These are phyloP conservation scores for Sphaerosporella brunnea DNA, from an alignment of 495 filamentous ascomycete genomes.

Conservation along the genomic window DNA sequence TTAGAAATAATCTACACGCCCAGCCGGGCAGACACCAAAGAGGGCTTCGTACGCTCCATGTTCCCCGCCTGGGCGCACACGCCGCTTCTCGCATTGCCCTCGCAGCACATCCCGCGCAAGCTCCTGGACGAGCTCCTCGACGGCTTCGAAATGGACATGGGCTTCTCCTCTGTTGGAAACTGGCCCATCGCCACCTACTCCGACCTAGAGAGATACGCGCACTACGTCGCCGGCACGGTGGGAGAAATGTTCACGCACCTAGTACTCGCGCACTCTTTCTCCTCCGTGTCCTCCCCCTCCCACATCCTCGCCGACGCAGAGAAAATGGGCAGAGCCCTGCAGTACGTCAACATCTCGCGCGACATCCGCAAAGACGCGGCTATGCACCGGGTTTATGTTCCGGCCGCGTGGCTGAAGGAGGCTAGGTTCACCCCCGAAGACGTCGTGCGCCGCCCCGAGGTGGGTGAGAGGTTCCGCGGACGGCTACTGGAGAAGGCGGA, in stretches of 20 bases:
- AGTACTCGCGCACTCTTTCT: constrained; percentile 38
- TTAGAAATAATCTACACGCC: constrained; percentile 31
- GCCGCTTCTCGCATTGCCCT: constrained; percentile 38
- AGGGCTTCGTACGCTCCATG: constrained; percentile 26
- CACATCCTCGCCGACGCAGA: constrained; percentile 32
- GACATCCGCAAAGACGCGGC: constrained; percentile 45
- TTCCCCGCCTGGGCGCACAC: constrained; percentile 35
- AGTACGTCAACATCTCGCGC: constrained; percentile 54
- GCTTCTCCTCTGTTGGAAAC: constrained; percentile 27
- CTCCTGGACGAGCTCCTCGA: constrained; percentile 42
- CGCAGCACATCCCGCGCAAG: constrained; percentile 31
- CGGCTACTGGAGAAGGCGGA: constrained; percentile 40
- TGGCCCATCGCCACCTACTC: constrained; percentile 39
- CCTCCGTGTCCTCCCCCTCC: constrained; percentile 13
- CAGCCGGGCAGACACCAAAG: constrained; percentile 9
- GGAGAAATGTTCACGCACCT: constrained; percentile 46
- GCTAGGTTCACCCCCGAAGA: constrained; percentile 35
- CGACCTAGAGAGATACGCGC: constrained; percentile 40
- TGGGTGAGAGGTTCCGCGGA: constrained; percentile 33
- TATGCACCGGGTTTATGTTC: constrained; percentile 46
- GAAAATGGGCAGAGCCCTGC: constrained; percentile 48
- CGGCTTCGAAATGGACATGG: constrained; percentile 46
- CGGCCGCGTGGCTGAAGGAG: constrained; percentile 40
- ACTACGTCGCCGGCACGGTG: constrained; percentile 48
- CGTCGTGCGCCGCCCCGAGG: constrained; percentile 33